Percentiles rank a stretch among this genome's conserved stretches.
Conservation (phyloP, 371 early-diverging fungal species). For the Nosema muscidifuracis region DNA sequence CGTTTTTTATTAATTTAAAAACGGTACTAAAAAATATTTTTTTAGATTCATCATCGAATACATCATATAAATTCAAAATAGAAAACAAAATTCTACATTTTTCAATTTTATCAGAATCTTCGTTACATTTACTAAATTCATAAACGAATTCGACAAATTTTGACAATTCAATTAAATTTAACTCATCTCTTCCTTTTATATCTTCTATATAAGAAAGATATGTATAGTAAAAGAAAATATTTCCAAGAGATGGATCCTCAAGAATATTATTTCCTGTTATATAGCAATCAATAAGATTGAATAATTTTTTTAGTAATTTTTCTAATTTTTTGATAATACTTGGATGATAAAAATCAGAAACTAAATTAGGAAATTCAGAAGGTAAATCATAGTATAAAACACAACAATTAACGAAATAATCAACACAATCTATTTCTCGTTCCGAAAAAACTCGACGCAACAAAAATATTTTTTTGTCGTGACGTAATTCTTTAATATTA, state of each 20-base stretch:
- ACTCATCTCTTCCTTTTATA: constrained; percentile 34
- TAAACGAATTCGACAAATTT: constrained; percentile 27
- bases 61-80: constrained; percentile 49
- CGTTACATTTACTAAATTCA: background rate
- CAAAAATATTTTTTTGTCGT: constrained; percentile 30
- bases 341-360: constrained; percentile 17
- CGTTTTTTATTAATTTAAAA: constrained; percentile 34
- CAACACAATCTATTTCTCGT: constrained; percentile 45
- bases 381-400: background rate
- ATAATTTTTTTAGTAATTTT: constrained; percentile 13
- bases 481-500: constrained; percentile 25
- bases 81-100: constrained; percentile 32
- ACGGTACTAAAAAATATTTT: constrained; percentile 22
- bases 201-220: constrained; percentile 30
- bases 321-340: constrained; percentile 8
- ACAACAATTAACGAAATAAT: background rate
- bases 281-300: background rate
- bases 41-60: constrained; percentile 33
- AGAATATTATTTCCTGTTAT: background rate
- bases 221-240: background rate
- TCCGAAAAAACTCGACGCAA: constrained; percentile 39
- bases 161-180: constrained; percentile 23
- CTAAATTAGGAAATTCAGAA: background rate
- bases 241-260: background rate
- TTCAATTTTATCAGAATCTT: background rate